Evolutionary conservation across 306 rosid genomes (phyloP), one percentile per base, ranked within the genome.

Genomic region (Sphenostylis stenocarpa): DNA sequence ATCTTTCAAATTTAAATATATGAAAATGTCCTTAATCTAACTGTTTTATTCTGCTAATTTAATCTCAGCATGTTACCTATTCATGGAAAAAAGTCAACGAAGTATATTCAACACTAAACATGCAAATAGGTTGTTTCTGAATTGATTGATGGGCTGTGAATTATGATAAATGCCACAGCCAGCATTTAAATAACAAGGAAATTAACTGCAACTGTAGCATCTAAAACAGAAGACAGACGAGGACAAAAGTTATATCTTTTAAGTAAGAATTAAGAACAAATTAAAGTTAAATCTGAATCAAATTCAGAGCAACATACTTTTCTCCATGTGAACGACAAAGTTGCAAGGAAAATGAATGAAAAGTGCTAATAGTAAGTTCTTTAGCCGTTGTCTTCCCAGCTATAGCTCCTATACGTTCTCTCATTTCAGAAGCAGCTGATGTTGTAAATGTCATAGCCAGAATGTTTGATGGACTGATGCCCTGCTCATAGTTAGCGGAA

Each of bases 361-460:
- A 95, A 23, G 98, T 95, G 70, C 98, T 95, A 84, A 95, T 95
- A 38, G 91, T 88, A 15, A 95, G 96, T 67, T 89, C 93, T 82
- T 90, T 95, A 19, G 96, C 95, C 1, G 56, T 79, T 77, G 84
- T 80, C 86, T 92, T 95, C 79, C 97, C 97, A 20, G 96, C 84
- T 83, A 95, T 92, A 20, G 85, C 70, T 78, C 89, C 98, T 64
- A 95, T 85, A 17, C 98, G 96, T 77, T 88, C 93, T 81, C 98
- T 95, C 98, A 95, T 92, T 86, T 95, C 98, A 24, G 98, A 84
- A 79, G 93, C 96, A 29, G 98, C 97, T 55, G 97, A 95, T 48
- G 96, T 89, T 26, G 98, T 95, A 84, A 95, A 95, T 61, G 97
- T 95, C 98, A 95, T 95, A 48, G 98, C 97, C 75, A 92, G 86